Evolutionary conservation across 352 stramenopile species (phyloP), one percentile per base, ranked within the genome.

Genomic region (Globisporangium solare): DNA sequence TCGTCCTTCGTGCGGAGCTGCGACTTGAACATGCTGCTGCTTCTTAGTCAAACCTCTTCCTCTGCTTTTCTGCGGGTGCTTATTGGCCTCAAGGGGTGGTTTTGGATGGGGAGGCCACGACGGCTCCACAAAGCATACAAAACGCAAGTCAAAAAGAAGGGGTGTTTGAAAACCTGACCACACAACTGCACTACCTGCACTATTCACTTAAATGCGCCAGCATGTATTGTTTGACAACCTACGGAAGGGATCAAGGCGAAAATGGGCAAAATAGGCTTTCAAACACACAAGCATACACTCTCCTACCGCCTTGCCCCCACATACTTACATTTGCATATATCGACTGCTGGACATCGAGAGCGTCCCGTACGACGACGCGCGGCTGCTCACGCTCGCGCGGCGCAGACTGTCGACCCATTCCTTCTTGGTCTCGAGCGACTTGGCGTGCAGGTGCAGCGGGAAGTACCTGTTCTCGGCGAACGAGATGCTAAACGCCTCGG

Each of bases 1-100:
- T 92, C 79, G 55, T 92, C 83, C 70, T 89, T 92, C 51, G 79
- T 76, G 60, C 79, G 83, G 58, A 92, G 68, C 67, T 92, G 82
- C 50, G 77, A 74, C 57, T 81, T 61, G 67, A 76, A 83, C 79
- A 92, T 76, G 22, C 18, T 67, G 40, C 14, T 40, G 40, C 18
- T 40, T 46, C 40, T 51, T 39, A 6, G 20, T 24, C 37, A 56
- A 56, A 56, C 39, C 51, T 56, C 37, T 48, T 47, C 51, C 21
- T 57, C 55, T 54, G 51, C 31, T 20, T 51, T 60, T 61, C 56
- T 39, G 56, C 47, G 39, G 55, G 56, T 61, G 56, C 47, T 43
- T n/a, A n/a, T 18, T 22, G 21, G 35, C 21, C 32, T 22, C 6
- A 61, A 56, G 56, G 56, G 39, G 56, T 61, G 56, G 47, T 42